A percentile compares a stretch with the other conserved stretches of the same genome.
These are phyloP conservation scores for Metahyphopichia silvanorum DNA, from an alignment of 805 yeast genomes.

Conservation along the genomic window DNA sequence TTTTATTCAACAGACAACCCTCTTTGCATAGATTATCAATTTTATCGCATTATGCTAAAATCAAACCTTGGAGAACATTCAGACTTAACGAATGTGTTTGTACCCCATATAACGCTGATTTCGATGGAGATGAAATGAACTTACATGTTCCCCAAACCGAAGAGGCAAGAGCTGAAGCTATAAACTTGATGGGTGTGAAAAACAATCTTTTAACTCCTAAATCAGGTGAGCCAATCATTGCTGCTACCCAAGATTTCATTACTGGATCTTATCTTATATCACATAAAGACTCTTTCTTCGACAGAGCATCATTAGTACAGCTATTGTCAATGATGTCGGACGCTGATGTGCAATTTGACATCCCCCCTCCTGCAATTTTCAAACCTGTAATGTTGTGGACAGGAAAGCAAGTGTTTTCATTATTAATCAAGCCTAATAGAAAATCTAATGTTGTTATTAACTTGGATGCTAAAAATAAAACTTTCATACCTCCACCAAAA, in stretches of 20 bases:
- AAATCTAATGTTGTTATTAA: slow-evolving; percentile 79
- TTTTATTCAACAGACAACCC: slow-evolving; percentile 95
- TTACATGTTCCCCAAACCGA: slow-evolving; percentile 98
- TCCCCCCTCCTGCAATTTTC: slow-evolving; percentile 92
- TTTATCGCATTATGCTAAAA: slow-evolving; percentile 91
- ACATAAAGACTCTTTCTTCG: slow-evolving; percentile 89
- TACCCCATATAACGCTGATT: slow-evolving; percentile 98
- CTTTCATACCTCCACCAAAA: slow-evolving; percentile 70
- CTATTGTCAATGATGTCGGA: slow-evolving; percentile 94
- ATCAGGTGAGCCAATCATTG: slow-evolving; percentile 98
- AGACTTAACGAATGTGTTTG: slow-evolving; percentile 98
- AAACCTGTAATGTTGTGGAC: slow-evolving; percentile 94
- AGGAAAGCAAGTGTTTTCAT: slow-evolving; percentile 91
- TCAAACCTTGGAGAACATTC: slow-evolving; percentile 97
- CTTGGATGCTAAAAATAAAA: slow-evolving; percentile 91
- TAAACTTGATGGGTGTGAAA: slow-evolving; percentile 96
- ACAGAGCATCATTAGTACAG: slow-evolving; percentile 80
- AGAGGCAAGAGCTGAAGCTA: slow-evolving; percentile 99
- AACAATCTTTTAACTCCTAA: slow-evolving; percentile 92
- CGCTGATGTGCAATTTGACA: slow-evolving; percentile 79
- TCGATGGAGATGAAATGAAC: slow-evolving; percentile 99
- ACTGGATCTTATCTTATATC: slow-evolving; percentile 93
- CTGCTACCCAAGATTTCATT: slow-evolving; percentile 98
- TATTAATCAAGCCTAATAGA: slow-evolving; percentile 80
- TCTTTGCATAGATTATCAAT: slow-evolving; percentile 93